phyloP scores from a whole-genome alignment of 768 basidiomycete genomes.

The Panaeolus papilionaceus region DNA sequence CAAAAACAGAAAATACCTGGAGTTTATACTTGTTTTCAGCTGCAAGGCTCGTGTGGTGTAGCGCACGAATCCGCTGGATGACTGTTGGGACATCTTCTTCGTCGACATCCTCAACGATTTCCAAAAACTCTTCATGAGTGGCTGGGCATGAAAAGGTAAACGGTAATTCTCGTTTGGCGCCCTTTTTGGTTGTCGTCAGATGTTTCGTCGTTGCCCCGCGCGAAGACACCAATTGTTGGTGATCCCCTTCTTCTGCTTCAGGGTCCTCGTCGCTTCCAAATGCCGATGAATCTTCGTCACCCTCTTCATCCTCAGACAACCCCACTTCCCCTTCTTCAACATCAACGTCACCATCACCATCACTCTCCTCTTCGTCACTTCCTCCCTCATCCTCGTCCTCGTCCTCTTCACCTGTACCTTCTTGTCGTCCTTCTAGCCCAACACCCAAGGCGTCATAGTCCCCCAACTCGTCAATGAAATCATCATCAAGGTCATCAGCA shows the following conservation, averaged over 20 bases:
- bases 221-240: constrained; percentile 46
- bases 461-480: constrained; percentile 61
- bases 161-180: constrained; percentile 69
- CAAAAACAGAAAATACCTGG: constrained; percentile 60
- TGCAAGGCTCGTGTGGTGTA: constrained; percentile 93
- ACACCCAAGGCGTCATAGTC: constrained; percentile 48
- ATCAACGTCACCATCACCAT: constrained; percentile 37
- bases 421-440: constrained; percentile 42
- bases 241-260: constrained; percentile 48
- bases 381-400: constrained; percentile 39
- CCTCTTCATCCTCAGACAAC: constrained; percentile 41
- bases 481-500: constrained; percentile 93
- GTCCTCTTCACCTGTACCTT: constrained; percentile 37
- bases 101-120: constrained; percentile 72
- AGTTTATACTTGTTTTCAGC: constrained; percentile 92
- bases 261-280: constrained; percentile 39
- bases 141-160: constrained; percentile 92
- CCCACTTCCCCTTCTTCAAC: constrained; percentile 46
- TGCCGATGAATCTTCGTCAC: constrained; percentile 40
- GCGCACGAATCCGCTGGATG: constrained; percentile 86
- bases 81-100: constrained; percentile 81
- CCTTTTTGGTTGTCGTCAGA: constrained; percentile 33
- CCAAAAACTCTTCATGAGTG: constrained; percentile 89
- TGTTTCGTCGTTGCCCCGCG: constrained; percentile 38
- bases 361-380: constrained; percentile 41